phyloP scores from a whole-genome alignment of 2,329 filamentous ascomycete species.

The Colletotrichum magnum region DNA sequence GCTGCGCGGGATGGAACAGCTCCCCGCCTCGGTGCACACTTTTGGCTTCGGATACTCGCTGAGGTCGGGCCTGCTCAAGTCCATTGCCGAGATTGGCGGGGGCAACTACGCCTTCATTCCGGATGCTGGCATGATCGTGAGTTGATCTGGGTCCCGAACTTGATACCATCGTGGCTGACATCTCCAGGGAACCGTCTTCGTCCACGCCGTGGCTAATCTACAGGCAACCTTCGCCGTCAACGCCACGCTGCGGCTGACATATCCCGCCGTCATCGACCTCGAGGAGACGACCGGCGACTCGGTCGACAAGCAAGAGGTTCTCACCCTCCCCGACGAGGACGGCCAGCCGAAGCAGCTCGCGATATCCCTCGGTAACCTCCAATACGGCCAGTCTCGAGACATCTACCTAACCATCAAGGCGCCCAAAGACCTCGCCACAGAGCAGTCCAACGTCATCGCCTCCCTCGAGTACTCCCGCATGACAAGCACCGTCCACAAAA shows the following conservation, averaged over 20 bases:
- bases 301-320: constrained; percentile 52
- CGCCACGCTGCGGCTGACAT: constrained; percentile 59
- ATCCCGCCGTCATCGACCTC: constrained; percentile 53
- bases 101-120: constrained; percentile 75
- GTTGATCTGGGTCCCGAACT: constrained; percentile 17
- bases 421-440: constrained; percentile 10
- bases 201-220: constrained; percentile 73
- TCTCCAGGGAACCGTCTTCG: constrained; percentile 68
- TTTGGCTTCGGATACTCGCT: constrained; percentile 69
- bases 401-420: constrained; percentile 61
- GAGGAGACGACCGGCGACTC: constrained; percentile 56
- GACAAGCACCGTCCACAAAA: constrained; percentile 30
- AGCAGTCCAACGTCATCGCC: constrained; percentile 31
- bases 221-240: constrained; percentile 70
- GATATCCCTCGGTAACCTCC: constrained; percentile 65
- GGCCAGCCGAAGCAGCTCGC: constrained; percentile 46
- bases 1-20: constrained; percentile 56
- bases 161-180: too few species aligned
- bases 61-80: constrained; percentile 68
- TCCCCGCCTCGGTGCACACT: constrained; percentile 64
- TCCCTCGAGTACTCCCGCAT: constrained; percentile 43
- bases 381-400: constrained; percentile 73
- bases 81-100: constrained; percentile 69
- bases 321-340: constrained; percentile 37
- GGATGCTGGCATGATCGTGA: constrained; percentile 71